These are phyloP conservation scores for Sisymbrium altissimum DNA, from an alignment of 345 rosid species.

Conservation along the genomic window DNA sequence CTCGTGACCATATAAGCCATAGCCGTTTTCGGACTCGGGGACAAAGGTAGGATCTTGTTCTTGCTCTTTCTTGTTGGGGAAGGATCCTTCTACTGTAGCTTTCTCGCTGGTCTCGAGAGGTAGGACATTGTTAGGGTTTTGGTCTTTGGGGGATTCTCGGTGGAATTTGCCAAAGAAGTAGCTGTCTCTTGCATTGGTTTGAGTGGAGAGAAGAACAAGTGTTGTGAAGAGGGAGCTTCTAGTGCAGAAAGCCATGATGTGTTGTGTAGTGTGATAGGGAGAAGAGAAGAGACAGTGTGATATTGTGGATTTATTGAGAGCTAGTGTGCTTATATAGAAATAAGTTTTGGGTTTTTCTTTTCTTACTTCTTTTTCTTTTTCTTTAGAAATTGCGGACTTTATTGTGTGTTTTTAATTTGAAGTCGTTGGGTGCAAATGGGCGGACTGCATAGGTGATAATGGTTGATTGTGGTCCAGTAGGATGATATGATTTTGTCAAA, in stretches of 20 bases:
- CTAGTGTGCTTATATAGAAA: conserved; percentile 26
- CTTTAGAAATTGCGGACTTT: conserved; percentile 20
- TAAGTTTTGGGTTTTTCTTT: background rate
- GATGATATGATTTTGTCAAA: conserved; percentile 32
- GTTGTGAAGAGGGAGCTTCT: conserved; percentile 28
- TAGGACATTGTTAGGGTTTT: conserved; percentile 19
- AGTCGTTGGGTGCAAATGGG: conserved; percentile 35
- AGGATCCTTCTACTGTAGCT: conserved; percentile 15
- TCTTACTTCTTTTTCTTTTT: conserved; percentile 3
- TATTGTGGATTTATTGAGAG: conserved; percentile 18
- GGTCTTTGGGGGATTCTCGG: conserved; percentile 26
- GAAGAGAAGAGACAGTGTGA: conserved; percentile 17
- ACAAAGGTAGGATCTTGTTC: conserved; percentile 34
- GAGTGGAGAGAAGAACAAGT: conserved; percentile 31
- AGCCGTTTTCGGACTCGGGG: conserved; percentile 31
- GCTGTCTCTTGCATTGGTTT: conserved; percentile 40
- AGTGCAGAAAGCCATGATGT: conserved; percentile 38
- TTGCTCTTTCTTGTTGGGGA: conserved; percentile 28
- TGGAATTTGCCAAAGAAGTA: conserved; percentile 40
- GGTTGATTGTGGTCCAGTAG: conserved; percentile 34
- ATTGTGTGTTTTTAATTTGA: conserved; percentile 21
- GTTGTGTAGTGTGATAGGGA: conserved; percentile 12
- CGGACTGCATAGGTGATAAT: conserved; percentile 33
- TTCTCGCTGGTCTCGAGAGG: conserved; percentile 34
- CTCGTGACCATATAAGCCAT: conserved; percentile 41